Base-by-base conservation (phyloP, 208 protist species). In the Angomonas deanei region DNA sequence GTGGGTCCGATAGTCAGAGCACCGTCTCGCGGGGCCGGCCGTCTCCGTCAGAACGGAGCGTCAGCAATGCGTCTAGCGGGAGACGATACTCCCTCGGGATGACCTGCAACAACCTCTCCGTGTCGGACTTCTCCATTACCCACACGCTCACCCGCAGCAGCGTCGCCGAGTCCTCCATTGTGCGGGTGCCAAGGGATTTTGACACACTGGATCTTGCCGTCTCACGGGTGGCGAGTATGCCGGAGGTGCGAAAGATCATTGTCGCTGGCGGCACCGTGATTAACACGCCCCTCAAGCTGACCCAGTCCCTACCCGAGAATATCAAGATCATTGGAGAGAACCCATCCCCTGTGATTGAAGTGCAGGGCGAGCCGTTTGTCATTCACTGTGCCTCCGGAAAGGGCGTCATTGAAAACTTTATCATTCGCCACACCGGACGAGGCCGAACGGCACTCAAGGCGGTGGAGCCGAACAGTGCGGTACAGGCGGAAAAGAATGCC, bases 401-500 rank as follows among this genome's bases (percentile, higher is more conserved):
- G 13, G 87, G 87, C 17, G 76, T 63, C 27, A 47, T 93, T 15
- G 77, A 85, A 60, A 90, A 93, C 72, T 89, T 93, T 55, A 73
- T 88, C 28, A 78, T 93, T 54, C 83, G 87, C 30, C 81, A 93
- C 49, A 61, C 71, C 24, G 81, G 74, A 49, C 54, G 65, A 32
- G 46, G 39, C 50, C 64, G 61, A 39, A 64, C 46, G 47, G 46
- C 61, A 58, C 50, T 24, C 38, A 46, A 67, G 26, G 2, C 50
- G 26, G 26, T 19, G 23, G 55, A 62, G n/a, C 38, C 30, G 0
- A 65, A 52, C 21, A 34, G 50, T 36, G 2, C 19, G 3, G 0
- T 15, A 34, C 17, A 30, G 24, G 58, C 33, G 31, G 23, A 28
- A 11, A 26, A 17, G 5, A 60, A 17, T 11, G 66, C 19, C 33